phyloP scores from a whole-genome alignment of 495 filamentous ascomycete species.

The Elasticomyces elasticus region DNA sequence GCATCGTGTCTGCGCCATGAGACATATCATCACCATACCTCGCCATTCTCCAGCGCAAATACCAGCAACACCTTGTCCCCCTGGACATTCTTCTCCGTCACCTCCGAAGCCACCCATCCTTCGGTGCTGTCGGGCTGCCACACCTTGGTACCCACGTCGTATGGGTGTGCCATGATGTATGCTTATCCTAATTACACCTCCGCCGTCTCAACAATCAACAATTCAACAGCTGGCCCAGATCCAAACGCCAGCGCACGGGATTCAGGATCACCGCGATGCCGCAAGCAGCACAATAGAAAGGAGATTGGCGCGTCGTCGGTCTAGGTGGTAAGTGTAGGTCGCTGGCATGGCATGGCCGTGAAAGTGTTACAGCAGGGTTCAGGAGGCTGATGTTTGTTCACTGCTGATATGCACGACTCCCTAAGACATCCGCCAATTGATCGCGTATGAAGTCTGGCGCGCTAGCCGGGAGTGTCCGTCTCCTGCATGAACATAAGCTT shows the following conservation, averaged over 20 bases:
- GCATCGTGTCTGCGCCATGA: conserved; percentile 15
- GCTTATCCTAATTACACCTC: neutral
- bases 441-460: too few species aligned
- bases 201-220: neutral
- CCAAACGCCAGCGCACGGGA: conserved; percentile 10
- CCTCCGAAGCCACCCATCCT: conserved; percentile 95
- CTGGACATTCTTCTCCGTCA: conserved; percentile 72
- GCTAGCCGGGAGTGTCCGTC: too few species aligned
- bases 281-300: neutral
- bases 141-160: conserved; percentile 93
- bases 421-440: too few species aligned
- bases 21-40: conserved; percentile 47
- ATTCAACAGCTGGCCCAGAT: neutral
- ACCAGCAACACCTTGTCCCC: conserved; percentile 78
- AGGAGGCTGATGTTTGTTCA: too few species aligned
- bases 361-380: too few species aligned
- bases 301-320: neutral
- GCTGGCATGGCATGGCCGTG: neutral
- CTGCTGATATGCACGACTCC: too few species aligned
- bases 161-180: conserved; percentile 75
- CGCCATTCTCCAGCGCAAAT: conserved; percentile 82
- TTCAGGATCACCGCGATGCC: neutral
- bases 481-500: too few species aligned
- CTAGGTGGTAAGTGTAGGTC: conserved; percentile 2
- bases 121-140: conserved; percentile 95